Evolutionary conservation across 257 asterid genomes (phyloP).

Genomic region (Nyctanthes arbortristis): DNA sequence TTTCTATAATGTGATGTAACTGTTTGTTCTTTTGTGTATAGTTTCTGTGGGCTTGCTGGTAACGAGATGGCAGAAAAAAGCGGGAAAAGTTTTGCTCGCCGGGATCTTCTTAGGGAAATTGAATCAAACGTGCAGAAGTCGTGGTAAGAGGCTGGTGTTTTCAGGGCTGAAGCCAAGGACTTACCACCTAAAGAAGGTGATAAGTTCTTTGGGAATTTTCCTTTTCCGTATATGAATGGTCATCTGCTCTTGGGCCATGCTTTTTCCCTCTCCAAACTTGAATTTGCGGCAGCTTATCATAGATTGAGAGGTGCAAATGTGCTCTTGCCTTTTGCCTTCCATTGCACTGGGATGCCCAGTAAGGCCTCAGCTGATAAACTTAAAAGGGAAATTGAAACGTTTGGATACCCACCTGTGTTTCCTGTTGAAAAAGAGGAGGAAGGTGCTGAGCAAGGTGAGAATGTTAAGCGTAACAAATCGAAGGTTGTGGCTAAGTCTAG

Average conservation of each 20-base stretch:
- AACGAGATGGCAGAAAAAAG: slow-evolving; percentile 40
- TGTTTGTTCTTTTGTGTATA: too few relatives aligned
- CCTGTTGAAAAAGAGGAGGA: slow-evolving; percentile 66
- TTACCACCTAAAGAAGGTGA: too few relatives aligned
- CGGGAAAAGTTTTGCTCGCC: slow-evolving; percentile 42
- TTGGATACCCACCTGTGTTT: slow-evolving; percentile 83
- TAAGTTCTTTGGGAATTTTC: too few relatives aligned
- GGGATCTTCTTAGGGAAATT: too few relatives aligned
- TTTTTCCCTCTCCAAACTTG: too few relatives aligned
- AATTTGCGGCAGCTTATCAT: slow-evolving; percentile 89
- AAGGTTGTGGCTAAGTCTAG: slow-evolving; percentile 85
- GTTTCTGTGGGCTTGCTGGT: slow-evolving; percentile 34
- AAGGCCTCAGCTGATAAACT: slow-evolving; percentile 96
- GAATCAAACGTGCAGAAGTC: too few relatives aligned
- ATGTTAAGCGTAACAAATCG: slow-evolving; percentile 82
- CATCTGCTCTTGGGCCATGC: too few relatives aligned
- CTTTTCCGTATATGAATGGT: too few relatives aligned
- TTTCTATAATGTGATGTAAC: too few relatives aligned
- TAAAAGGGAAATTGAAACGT: slow-evolving; percentile 60
- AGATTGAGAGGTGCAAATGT: slow-evolving; percentile 85
- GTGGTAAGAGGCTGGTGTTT: too few relatives aligned
- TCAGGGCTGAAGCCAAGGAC: too few relatives aligned
- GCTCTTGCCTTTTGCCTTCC: slow-evolving; percentile 84
- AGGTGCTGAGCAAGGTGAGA: slow-evolving; percentile 41
- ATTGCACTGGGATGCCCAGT: slow-evolving; percentile 96